Evolutionary conservation across 2,329 filamentous ascomycete species (phyloP).

Genomic region (Fusarium neocosmosporiellum): DNA sequence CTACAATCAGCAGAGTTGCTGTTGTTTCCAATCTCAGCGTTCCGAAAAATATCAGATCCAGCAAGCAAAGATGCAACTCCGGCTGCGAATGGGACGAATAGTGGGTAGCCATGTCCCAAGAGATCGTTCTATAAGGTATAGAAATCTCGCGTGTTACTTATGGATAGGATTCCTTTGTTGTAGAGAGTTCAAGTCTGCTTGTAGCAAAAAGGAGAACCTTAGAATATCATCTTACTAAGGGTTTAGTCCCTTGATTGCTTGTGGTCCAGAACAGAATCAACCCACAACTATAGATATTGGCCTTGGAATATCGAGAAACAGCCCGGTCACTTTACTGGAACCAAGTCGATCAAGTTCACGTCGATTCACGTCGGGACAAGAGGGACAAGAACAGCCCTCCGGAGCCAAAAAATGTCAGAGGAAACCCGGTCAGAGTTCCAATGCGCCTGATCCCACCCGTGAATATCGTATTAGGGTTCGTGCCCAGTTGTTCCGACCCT

Average conservation of each 20-base stretch:
- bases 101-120: background rate
- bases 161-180: background rate
- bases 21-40: background rate
- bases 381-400: background rate
- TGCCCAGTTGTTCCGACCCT: background rate
- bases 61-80: background rate
- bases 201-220: background rate
- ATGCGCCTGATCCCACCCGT: background rate
- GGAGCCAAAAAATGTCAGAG: background rate
- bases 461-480: background rate
- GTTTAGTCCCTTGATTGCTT: background rate
- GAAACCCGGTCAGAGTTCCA: background rate
- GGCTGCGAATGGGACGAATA: background rate
- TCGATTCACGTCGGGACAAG: background rate
- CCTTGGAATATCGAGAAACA: background rate
- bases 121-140: background rate
- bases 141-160: background rate
- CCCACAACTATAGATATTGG: background rate
- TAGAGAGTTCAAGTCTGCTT: background rate
- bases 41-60: background rate
- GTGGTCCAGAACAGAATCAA: background rate
- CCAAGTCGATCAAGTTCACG: background rate
- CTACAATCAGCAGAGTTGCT: background rate
- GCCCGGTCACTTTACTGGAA: background rate
- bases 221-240: background rate